Evolutionary conservation across 2,329 filamentous ascomycete genomes (phyloP), one percentile per base, ranked within the genome.

Genomic region (Aspergillus viridinutans): DNA sequence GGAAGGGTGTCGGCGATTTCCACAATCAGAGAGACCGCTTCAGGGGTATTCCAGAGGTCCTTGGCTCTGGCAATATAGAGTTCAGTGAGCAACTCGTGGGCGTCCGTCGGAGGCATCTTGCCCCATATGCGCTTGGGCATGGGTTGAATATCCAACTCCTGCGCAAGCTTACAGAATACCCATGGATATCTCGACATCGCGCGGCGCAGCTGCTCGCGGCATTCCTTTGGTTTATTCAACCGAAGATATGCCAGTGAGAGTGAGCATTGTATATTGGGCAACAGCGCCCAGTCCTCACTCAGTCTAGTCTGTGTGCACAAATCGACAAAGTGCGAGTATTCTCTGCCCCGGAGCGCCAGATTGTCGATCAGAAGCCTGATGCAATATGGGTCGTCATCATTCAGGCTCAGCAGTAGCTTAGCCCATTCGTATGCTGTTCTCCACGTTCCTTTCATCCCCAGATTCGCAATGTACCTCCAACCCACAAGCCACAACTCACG

Each of bases 361-460:
- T 91, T 85, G 69, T 97, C 93, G 50, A 96, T 84, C 61, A 91
- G 83, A 55, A 96, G 83, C 58, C 87, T 82, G 68, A 96, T 84
- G 49, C 85, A 90, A 67, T 96, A 97, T 0, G 92, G 92, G 69
- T 99, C 94, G 3, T 80, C 77, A 3, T 86, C 85, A 63, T 92
- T 85, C 57, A 97, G 75, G 57, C 87, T 84, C 29, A 95, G 81
- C 9, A 97, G 79, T 5, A 97, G 76, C 75, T 94, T 96, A 6
- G 90, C 84, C 92, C 94, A 99, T 73, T 97, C 94, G 50, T 96
- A 85, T 0, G 92, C 91, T 0, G 94, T 97, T 49, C 92, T 84
- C 80, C 91, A 96, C 1, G 93, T 97, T n/a, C 92, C 92, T 65
- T 95, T 93, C 75, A 91, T 87, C 17, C 91, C 83, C 23, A 99